Percentiles rank a stretch among this genome's conserved stretches.
phyloP scores from a whole-genome alignment of 176 grass and related monocot genomes.

The Aegilops umbellulata region DNA sequence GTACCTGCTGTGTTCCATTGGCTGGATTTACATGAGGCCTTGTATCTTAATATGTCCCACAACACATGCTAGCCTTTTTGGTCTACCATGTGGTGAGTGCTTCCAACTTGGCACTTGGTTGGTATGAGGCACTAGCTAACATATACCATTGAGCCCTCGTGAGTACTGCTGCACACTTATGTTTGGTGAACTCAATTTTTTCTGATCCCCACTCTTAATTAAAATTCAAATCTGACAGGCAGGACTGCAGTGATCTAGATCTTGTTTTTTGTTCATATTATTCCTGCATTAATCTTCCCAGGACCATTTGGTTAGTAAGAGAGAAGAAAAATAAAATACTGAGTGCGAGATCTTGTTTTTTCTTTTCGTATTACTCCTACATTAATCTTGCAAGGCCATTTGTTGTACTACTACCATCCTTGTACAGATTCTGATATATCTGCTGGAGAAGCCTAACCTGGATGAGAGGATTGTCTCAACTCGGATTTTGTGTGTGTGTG shows the following conservation, averaged over 20 bases:
- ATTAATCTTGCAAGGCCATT: neutral
- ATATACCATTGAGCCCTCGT: slow-evolving; percentile 28
- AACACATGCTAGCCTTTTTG: slow-evolving; percentile 26
- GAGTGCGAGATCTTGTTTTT: neutral
- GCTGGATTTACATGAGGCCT: slow-evolving; percentile 20
- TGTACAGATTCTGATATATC: neutral
- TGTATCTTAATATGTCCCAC: slow-evolving; percentile 20
- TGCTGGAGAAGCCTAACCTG: neutral
- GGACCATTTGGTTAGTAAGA: slow-evolving; percentile 8
- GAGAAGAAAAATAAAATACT: neutral
- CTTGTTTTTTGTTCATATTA: slow-evolving; percentile 10
- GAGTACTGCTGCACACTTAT: slow-evolving; percentile 22
- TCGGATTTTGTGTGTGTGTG: neutral
- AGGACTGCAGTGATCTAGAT: neutral
- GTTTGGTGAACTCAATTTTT: slow-evolving; percentile 40
- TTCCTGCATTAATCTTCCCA: slow-evolving; percentile 19
- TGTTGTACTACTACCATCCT: neutral
- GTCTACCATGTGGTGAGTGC: slow-evolving; percentile 29
- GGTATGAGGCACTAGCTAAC: slow-evolving; percentile 25
- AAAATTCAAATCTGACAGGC: slow-evolving; percentile 10
- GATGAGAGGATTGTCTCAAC: neutral
- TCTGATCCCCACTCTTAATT: neutral
- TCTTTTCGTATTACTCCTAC: neutral
- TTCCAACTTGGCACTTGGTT: slow-evolving; percentile 33
- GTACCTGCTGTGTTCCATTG: neutral